Base-by-base conservation (phyloP, 2,329 filamentous ascomycete species). In the Didymella arachidicola region DNA sequence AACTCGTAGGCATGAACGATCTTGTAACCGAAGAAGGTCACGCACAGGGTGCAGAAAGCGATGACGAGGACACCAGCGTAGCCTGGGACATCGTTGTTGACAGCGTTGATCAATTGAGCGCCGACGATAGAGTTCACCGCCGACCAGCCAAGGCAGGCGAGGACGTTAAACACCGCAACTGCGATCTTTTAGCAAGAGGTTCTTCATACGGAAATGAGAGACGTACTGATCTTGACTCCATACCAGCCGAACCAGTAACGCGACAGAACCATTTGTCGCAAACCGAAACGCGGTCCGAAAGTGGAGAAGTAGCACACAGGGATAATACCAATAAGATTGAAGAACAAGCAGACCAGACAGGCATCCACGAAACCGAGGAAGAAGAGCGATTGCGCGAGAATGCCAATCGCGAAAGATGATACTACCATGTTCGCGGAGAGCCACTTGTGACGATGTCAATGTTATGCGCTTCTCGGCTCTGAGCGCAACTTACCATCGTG, bases 201-300 rank as follows among this genome's bases (percentile, higher is more conserved):
- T 1, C 7, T n/a, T 2, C n/a, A 29, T 26, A 18, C 19, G n/a
- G 12, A n/a, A 26, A 19, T 5, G 34, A 11, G 1, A 30, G 8
- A 41, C 51, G 7, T 42, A 54, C 51, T 47, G 26, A 91, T 75
- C 74, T 89, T 90, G 30, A 87, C 86, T n/a, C 83, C 84, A 64
- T 85, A 87, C 77, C 86, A 91, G 8, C 90, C 90, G 72, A 92
- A 93, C 78, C 84, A 93, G 78, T 89, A 93, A 34, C 90, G 83
- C 11, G 88, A 87, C n/a, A 93, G 81, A 1, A 93, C 89, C 87
- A 93, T 92, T 72, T 93, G 91, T 53, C 91, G 86, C 63, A 93
- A 81, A 4, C 90, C 91, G 64, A 92, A 92, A 8, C 80, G 79
- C 2, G 91, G 88, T 2, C 91, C 90, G 70, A 93, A 92, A 18